Evolutionary conservation across 2,329 filamentous ascomycete species (phyloP).

Genomic region (Xylogone sp.): DNA sequence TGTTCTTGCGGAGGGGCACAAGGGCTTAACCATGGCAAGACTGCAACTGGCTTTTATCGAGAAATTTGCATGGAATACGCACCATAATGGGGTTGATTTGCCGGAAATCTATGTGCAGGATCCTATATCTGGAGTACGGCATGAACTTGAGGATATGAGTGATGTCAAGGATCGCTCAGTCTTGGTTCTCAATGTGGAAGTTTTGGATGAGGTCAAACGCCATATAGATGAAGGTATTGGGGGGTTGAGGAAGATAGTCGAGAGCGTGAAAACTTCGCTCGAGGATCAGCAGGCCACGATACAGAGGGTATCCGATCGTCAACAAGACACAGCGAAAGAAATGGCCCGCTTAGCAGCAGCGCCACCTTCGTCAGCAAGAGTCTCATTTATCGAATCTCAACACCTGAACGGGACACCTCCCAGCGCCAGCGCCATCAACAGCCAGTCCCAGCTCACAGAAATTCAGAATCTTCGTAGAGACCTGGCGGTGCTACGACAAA

Average conservation of each 20-base stretch:
- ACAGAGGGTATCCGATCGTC: conserved; percentile 83
- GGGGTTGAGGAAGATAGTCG: conserved; percentile 75
- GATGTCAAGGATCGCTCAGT: conserved; percentile 96
- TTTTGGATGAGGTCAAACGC: conserved; percentile 90
- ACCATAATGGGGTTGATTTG: conserved; percentile 85
- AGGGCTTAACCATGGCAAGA: conserved; percentile 80
- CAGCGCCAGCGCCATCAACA: conserved; percentile 24
- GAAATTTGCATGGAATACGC: conserved; percentile 98
- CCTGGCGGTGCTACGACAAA: conserved; percentile 86
- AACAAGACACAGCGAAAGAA: conserved; percentile 85
- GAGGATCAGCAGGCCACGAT: conserved; percentile 79
- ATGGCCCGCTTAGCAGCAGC: conserved; percentile 52
- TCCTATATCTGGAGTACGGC: conserved; percentile 89
- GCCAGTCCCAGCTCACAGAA: conserved; percentile 65
- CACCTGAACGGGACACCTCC: conserved; percentile 21
- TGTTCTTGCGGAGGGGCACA: conserved; percentile 77
- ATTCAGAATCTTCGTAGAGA: conserved; percentile 81
- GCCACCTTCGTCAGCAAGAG: conserved; percentile 18
- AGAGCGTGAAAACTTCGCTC: conserved; percentile 78
- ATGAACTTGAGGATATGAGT: conserved; percentile 87
- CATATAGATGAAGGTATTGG: conserved; percentile 92
- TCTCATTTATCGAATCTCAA: conserved; percentile 21
- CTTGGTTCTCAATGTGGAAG: conserved; percentile 89
- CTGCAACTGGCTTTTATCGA: conserved; percentile 96
- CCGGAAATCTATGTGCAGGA: conserved; percentile 99